These are phyloP conservation scores for Hyaloscypha finlandica DNA, from an alignment of 495 filamentous ascomycete genomes.

Conservation along the genomic window DNA sequence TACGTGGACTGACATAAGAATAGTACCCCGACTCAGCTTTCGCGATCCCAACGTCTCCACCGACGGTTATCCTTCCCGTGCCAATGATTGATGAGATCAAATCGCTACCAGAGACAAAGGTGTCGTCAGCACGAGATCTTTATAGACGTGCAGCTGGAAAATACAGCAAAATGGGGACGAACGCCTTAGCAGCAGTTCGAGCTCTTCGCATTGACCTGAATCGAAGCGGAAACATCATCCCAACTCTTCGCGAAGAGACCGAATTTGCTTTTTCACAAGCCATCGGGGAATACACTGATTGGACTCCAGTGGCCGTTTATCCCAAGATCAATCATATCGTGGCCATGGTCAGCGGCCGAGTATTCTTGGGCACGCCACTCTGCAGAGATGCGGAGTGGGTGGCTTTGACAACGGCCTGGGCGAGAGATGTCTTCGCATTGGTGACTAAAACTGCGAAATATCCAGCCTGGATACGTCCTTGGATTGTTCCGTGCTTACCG, in stretches of 20 bases:
- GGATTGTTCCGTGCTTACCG: conserved; percentile 33
- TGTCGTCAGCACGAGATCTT: neutral
- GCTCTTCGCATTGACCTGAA: conserved; percentile 23
- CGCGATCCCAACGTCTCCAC: conserved; percentile 11
- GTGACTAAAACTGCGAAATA: conserved; percentile 34
- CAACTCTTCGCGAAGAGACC: no score
- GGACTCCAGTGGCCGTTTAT: conserved; percentile 43
- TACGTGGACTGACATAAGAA: no score
- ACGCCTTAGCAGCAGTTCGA: conserved; percentile 6
- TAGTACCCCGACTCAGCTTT: conserved; percentile 24
- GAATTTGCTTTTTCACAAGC: conserved; percentile 3
- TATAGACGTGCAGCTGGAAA: conserved; percentile 3
- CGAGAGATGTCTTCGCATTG: conserved; percentile 48
- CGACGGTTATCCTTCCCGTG: conserved; percentile 21
- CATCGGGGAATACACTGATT: conserved; percentile 35
- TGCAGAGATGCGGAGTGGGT: conserved; percentile 58
- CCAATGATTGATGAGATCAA: conserved; percentile 16
- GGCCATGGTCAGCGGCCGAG: conserved; percentile 56
- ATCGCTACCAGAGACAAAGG: conserved; percentile 7
- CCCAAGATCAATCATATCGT: conserved; percentile 47
- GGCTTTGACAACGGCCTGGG: conserved; percentile 57
- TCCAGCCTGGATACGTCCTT: conserved; percentile 35
- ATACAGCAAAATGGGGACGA: conserved; percentile 22
- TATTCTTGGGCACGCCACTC: conserved; percentile 56
- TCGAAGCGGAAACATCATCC: conserved; percentile 15